Evolutionary conservation across 108 stramenopile species (phyloP).

Genomic region (Mayamaea pseudoterrestris): DNA sequence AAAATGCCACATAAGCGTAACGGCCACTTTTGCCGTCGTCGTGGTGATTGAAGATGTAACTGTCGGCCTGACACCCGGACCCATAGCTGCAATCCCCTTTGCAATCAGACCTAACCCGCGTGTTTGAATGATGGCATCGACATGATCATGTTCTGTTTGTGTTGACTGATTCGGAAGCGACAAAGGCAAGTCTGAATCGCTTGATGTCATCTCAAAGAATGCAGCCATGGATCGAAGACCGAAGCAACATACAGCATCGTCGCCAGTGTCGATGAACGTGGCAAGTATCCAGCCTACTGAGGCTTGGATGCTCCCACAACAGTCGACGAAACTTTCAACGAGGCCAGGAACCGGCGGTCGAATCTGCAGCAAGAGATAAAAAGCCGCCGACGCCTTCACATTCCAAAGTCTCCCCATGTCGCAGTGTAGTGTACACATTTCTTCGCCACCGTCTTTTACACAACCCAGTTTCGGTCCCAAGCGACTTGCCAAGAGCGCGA

Average conservation of each 20-base stretch:
- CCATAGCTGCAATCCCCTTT: conserved; percentile 31
- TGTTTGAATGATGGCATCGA: too few relatives aligned
- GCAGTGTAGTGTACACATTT: background rate
- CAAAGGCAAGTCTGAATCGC: conserved; percentile 15
- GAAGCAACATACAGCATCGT: conserved; percentile 43
- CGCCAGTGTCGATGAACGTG: conserved; percentile 50
- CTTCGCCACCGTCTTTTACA: background rate
- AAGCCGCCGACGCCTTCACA: conserved; percentile 19
- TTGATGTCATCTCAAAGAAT: conserved; percentile 24
- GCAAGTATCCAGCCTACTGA: conserved; percentile 62
- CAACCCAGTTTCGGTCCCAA: conserved; percentile 37
- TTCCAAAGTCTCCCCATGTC: conserved; percentile 10
- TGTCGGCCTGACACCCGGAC: conserved; percentile 15
- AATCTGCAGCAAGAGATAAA: conserved; percentile 21
- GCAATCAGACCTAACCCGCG: too few relatives aligned
- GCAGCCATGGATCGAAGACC: conserved; percentile 54
- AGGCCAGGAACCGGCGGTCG: conserved; percentile 20
- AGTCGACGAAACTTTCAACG: conserved; percentile 23
- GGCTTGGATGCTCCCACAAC: conserved; percentile 37
- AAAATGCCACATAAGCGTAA: conserved; percentile 71
- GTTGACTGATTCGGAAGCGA: too few relatives aligned
- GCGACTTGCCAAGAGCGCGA: conserved; percentile 40
- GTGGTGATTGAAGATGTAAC: conserved; percentile 21
- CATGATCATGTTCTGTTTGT: too few relatives aligned
- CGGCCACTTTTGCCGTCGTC: conserved; percentile 43